Base-by-base conservation (phyloP, 2,329 filamentous ascomycete species). In the Thermothelomyces thermophilus region DNA sequence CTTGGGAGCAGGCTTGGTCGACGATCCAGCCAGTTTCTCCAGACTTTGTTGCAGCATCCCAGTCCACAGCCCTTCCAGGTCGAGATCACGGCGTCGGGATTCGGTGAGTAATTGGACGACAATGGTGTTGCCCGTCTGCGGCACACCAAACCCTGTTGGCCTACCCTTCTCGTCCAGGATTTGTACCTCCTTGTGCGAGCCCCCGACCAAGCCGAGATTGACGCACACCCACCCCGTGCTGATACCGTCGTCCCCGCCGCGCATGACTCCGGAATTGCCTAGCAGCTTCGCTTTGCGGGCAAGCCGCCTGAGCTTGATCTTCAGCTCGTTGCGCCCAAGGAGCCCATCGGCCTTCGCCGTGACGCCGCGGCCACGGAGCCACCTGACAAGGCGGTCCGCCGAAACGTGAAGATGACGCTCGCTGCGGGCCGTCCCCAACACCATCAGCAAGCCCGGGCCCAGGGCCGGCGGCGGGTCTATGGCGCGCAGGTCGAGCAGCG, bases 201-300 rank as follows among this genome's bases (percentile, higher is more conserved):
- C 76, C 37, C 84, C 79, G 1, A 89, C 75, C 14, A 79, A 79
- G 4, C 87, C 88, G 9, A 93, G 78, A 64, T 95, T 94, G 53
- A 97, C 87, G 67, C 93, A 98, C 17, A 98, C 86, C 93, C 93
- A 98, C 9, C 90, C 90, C 1, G 91, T 96, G 11, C 86, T 84
- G 46, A 95, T 87, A 2, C 90, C 91, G 62, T 96, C 88, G 59
- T 95, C 90, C 1, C 77, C 71, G 41, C 77, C 77, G 13, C 76
- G 75, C 10, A 80, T 73, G 41, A 78, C 75, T n/a, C 82, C 81
- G 0, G 81, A 79, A 52, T 79, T 86, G 13, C 87, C 89, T 58
- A 95, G 72, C 53, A 96, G 73, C 66, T 88, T 89, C 28, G 89
- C 86, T 59, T 86, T 84, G 65, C 88, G 87, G 7, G 86, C 83